Conservation (phyloP, 2,329 filamentous ascomycete genomes). For the Fusarium chuoi region DNA sequence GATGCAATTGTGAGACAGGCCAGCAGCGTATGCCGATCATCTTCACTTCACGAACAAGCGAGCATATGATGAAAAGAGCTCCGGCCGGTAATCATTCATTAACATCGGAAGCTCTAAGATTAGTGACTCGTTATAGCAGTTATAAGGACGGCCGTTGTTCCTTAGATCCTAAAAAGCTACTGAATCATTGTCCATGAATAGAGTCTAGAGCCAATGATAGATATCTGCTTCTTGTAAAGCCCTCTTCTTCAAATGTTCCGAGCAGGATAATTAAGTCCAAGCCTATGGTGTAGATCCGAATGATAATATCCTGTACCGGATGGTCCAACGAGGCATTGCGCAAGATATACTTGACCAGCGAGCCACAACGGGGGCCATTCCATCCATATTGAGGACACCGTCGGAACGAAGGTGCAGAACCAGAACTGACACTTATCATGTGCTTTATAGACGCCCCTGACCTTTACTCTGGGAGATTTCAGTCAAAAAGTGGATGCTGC, state of each 20-base stretch:
- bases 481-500: background rate
- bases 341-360: background rate
- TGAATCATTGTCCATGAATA: background rate
- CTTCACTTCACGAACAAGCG: background rate
- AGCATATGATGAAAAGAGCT: background rate
- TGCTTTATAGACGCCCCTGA: background rate
- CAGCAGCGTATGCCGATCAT: background rate
- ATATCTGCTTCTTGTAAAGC: background rate
- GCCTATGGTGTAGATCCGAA: background rate
- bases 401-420: background rate
- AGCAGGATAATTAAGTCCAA: background rate
- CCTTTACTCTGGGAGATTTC: background rate
- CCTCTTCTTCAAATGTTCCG: background rate
- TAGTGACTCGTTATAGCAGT: background rate
- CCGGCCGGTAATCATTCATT: background rate
- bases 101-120: background rate
- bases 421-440: background rate
- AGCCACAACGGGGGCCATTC: background rate
- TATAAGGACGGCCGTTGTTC: background rate
- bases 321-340: background rate
- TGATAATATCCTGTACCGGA: background rate
- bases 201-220: background rate
- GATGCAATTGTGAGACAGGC: background rate
- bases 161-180: background rate
- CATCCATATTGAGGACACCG: background rate